Base-by-base conservation (phyloP, 495 filamentous ascomycete genomes). In the Pseudevernia furfuracea region DNA sequence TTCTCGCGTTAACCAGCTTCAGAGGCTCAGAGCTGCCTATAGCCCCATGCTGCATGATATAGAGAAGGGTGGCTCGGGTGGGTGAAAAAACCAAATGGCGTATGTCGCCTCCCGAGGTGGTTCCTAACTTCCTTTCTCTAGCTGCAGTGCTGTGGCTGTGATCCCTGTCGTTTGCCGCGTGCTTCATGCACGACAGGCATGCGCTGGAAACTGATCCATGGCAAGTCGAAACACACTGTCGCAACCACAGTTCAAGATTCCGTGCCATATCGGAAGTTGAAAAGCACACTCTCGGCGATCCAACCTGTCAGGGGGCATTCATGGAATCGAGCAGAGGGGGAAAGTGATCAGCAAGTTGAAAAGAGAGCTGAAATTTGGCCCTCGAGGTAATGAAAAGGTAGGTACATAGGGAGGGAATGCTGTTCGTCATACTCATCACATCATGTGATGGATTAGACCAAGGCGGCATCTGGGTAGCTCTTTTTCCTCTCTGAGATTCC, bases 111-210 rank as follows among this genome's bases (percentile, higher is more conserved):
- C 55, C 62, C 41, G 53, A 49, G 23, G 41, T 46, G 39, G 62
- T 52, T 38, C 21, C 28, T 43, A 43, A 39, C 57, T 59, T 59
- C n/a, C 37, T 59, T 63, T 25, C 23, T 38, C 43, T 53, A 61
- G 60, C 30, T 49, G 62, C 44, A 59, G n/a, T 59, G 44, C 41
- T 59, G 56, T 43, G 58, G 62, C 30, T 59, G 28, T 55, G 25
- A 64, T 48, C 62, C 62, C 49, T 59, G 62, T 59, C 56, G n/a
- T 60, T 57, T 64, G 62, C 38, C 62, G 62, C 62, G 62, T 64
- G 62, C 38, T 64, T 48, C 32, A 34, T 64, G 62, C 62, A 64
- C 49, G 62, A 64, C 62, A 64, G 58, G 62, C 62, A 64, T 64
- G 62, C 38, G 55, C 39, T 64, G 56, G 52, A 17, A 32, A 19